Base-by-base conservation (phyloP, 345 rosid species). In the Populus nigra region DNA sequence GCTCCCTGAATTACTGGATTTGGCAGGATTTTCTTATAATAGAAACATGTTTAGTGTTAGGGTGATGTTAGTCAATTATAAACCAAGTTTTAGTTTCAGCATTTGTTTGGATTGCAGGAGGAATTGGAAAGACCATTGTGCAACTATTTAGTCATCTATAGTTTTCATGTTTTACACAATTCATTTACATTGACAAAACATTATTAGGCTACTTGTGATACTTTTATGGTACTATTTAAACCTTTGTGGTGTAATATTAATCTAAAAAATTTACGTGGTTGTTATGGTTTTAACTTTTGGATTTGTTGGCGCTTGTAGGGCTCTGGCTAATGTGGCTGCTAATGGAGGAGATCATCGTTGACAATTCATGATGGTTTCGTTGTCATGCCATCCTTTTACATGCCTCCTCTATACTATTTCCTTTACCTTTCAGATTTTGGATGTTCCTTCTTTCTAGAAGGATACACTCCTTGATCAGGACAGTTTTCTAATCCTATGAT, bases 281-380 rank as follows among this genome's bases (percentile, higher is more conserved):
- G 49, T 17, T 68, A 9, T 53, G 79, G 20, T 38, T 7, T 67
- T 23, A 76, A 94, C 49, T 23, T 8, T 70, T 73, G 25, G 13
- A 53, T 29, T 7, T 65, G 49, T 10, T 81, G 76, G 77, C 49
- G 68, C 67, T 79, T 86, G 85, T 86, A 90, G 94, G 92, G 89
- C 88, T 76, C 53, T 88, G 81, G 83, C 88, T 2, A 82, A 80
- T 68, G 80, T 79, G 73, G 73, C 84, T 68, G 76, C 73, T 43
- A 87, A 87, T n/a, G 86, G 86, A 71, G 83, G 84, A 76, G 86
- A 86, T 78, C 83, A 79, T 72, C 85, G 90, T 80, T 85, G 81
- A 88, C 75, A 7, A 65, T 41, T 71, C 45, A 43, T 47, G 83
- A 61, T 66, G 82, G 23, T 68, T 65, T 45, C 43, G 7, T 59